phyloP scores from a whole-genome alignment of 1,284 basidiomycete species.

The Sporisorium reilianum region DNA sequence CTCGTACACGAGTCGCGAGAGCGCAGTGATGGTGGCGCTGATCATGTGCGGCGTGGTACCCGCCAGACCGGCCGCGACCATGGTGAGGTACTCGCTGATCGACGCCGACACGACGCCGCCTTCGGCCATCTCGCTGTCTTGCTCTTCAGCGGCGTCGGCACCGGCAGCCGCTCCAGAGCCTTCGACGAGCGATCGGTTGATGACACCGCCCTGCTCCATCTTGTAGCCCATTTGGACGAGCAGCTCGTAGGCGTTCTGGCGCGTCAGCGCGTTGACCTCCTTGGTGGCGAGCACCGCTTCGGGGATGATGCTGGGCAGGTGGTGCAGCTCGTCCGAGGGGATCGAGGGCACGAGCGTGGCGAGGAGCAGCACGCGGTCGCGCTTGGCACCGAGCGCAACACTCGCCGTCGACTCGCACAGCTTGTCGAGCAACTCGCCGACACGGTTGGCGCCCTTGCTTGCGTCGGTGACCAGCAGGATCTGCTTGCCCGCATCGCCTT shows the following conservation, averaged over 20 bases:
- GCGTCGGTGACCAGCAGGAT: constrained; percentile 29
- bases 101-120: constrained; percentile 77
- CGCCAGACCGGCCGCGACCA: constrained; percentile 94
- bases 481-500: constrained; percentile 49
- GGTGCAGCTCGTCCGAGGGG: constrained; percentile 80
- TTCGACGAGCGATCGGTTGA: constrained; percentile 81
- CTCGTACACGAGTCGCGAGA: constrained; percentile 94
- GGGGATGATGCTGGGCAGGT: constrained; percentile 89
- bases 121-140: constrained; percentile 41
- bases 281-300: constrained; percentile 98
- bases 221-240: constrained; percentile 92
- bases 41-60: constrained; percentile 98
- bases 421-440: constrained; percentile 54
- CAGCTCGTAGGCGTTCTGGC: constrained; percentile 89
- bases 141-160: constrained; percentile 24
- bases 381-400: constrained; percentile 87
- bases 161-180: constrained; percentile 71
- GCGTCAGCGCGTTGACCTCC: constrained; percentile 93
- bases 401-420: constrained; percentile 69
- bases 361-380: constrained; percentile 82
- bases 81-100: constrained; percentile 93
- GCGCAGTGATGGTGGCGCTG: constrained; percentile 92
- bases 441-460: constrained; percentile 25
- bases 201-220: constrained; percentile 87
- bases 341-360: constrained; percentile 80